phyloP scores from a whole-genome alignment of 1,284 basidiomycete species.

The Albatrellus sp. region DNA sequence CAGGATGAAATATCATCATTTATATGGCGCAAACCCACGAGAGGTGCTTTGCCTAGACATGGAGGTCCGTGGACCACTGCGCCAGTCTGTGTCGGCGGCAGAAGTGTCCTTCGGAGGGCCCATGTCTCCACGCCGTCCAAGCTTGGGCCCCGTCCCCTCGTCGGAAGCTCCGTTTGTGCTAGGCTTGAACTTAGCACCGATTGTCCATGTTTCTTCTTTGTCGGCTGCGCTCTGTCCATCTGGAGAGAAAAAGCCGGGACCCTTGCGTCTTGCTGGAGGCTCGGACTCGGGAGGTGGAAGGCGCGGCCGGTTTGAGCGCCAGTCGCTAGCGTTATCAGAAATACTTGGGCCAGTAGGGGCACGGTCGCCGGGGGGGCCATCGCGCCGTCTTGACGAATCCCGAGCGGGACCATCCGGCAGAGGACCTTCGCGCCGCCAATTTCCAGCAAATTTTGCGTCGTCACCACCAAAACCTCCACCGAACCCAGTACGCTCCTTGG shows the following conservation, averaged over 20 bases:
- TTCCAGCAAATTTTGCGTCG: slow-evolving; percentile 61
- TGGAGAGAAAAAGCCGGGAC: slow-evolving; percentile 45
- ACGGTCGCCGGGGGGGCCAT: slow-evolving; percentile 29
- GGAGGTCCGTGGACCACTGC: slow-evolving; percentile 29
- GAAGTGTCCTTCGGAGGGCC: slow-evolving; percentile 31
- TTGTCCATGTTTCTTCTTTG: slow-evolving; percentile 63
- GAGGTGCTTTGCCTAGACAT: slow-evolving; percentile 38
- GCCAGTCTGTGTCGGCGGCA: slow-evolving; percentile 47
- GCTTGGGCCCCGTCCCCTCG: slow-evolving; percentile 31
- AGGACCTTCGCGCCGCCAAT: slow-evolving; percentile 85
- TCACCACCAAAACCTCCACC: slow-evolving; percentile 39
- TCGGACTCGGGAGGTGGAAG: slow-evolving; percentile 32
- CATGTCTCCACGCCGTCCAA: slow-evolving; percentile 43
- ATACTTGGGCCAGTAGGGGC: slow-evolving; percentile 33
- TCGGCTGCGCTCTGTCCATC: slow-evolving; percentile 49
- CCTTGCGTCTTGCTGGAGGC: slow-evolving; percentile 26
- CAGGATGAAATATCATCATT: slow-evolving; percentile 1
- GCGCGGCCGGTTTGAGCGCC: slow-evolving; percentile 51
- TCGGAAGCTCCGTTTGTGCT: slow-evolving; percentile 22
- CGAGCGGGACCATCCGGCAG: slow-evolving; percentile 52
- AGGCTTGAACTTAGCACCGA: slow-evolving; percentile 60
- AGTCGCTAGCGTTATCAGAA: slow-evolving; percentile 52
- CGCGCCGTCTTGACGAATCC: slow-evolving; percentile 52
- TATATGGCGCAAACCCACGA: slow-evolving; percentile 30
- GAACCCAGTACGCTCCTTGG: slow-evolving; percentile 59